These are phyloP conservation scores for Apophysomyces sp. DNA, from an alignment of 371 early-diverging fungal species.

Conservation along the genomic window DNA sequence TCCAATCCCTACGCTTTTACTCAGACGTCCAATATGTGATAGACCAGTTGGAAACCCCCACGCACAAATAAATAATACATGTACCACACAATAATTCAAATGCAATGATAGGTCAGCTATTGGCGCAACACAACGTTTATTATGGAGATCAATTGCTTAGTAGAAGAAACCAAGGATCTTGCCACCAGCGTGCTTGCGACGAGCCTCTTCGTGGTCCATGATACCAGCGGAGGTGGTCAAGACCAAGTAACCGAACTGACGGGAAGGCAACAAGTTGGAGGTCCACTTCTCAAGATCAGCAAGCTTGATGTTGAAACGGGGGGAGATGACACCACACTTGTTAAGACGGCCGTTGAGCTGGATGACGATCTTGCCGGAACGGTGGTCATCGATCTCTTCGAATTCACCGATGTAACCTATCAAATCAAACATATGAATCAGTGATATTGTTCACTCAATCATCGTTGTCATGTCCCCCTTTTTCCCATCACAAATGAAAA, in stretches of 20 bases:
- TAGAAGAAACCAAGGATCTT: constrained; percentile 93
- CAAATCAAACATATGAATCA: neutral
- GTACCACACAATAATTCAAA: neutral
- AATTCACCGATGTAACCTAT: constrained; percentile 98
- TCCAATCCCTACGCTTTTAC: constrained; percentile 31
- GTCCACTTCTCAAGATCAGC: constrained; percentile 97
- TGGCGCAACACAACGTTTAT: constrained; percentile 3
- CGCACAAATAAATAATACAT: neutral
- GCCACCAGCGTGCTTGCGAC: constrained; percentile 98
- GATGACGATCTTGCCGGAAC: constrained; percentile 98
- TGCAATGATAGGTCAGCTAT: neutral
- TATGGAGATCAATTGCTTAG: constrained; percentile 24
- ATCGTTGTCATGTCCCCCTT: neutral
- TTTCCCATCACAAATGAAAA: neutral
- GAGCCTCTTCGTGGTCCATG: constrained; percentile 99
- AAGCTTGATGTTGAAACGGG: constrained; percentile 97
- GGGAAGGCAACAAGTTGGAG: constrained; percentile 96
- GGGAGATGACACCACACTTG: constrained; percentile 99
- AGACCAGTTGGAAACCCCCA: constrained; percentile 1
- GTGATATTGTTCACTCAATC: neutral
- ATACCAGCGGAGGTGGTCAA: constrained; percentile 98
- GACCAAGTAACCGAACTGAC: constrained; percentile 99
- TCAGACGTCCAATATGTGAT: constrained; percentile 16
- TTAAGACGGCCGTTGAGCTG: constrained; percentile 98
- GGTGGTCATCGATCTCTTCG: constrained; percentile 98